These are phyloP conservation scores for Eimeria maxima DNA, from an alignment of 169 alveolate genomes.

Conservation along the genomic window DNA sequence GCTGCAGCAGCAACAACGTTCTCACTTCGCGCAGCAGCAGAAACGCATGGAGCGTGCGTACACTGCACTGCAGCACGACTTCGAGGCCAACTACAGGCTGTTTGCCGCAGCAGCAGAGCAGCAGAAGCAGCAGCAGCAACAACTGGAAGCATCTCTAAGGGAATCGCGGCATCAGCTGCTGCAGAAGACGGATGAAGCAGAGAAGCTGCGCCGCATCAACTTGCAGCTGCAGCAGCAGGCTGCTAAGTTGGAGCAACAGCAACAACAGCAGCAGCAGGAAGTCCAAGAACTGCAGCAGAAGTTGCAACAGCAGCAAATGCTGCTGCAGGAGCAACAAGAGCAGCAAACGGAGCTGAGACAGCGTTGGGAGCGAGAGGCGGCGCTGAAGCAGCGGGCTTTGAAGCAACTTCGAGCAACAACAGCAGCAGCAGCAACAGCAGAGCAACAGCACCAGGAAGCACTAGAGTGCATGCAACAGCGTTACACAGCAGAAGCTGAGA, in stretches of 20 bases:
- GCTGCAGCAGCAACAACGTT: constrained; percentile 51
- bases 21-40: constrained; percentile 24
- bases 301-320: background rate
- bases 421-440: constrained; percentile 1
- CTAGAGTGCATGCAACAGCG: constrained; percentile 14
- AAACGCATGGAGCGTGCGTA: constrained; percentile 46
- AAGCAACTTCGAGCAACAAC: background rate
- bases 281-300: background rate
- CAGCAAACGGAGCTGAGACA: constrained; percentile 4
- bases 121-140: constrained; percentile 71
- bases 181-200: constrained; percentile 7
- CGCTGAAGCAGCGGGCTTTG: background rate
- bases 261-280: constrained; percentile 18
- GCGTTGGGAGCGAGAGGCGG: background rate
- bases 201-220: constrained; percentile 33
- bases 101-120: constrained; percentile 32
- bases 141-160: constrained; percentile 37
- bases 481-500: background rate
- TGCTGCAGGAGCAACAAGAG: constrained; percentile 30
- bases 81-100: constrained; percentile 35
- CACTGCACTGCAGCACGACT: constrained; percentile 68
- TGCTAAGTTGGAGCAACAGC: background rate
- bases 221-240: constrained; percentile 34
- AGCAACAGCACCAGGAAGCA: background rate
- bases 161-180: constrained; percentile 36